Percentiles rank a stretch among this genome's conserved stretches.
Conservation (phyloP, 805 yeast species). For the Nakazawaea wickerhamii region DNA sequence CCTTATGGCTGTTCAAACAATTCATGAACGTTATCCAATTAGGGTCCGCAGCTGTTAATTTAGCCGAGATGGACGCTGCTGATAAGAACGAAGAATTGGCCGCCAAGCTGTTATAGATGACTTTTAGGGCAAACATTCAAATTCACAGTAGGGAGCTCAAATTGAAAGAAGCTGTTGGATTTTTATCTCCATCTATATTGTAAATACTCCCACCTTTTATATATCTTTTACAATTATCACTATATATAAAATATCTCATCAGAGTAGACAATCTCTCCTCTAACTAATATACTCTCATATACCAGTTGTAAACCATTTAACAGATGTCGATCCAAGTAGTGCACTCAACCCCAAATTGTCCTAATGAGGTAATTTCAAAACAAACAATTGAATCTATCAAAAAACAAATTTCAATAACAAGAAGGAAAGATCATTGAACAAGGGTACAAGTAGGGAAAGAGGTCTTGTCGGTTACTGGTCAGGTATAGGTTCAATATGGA, state of each 20-base stretch:
- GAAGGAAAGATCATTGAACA: not conserved
- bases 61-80: conserved; percentile 74
- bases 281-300: too few relatives aligned
- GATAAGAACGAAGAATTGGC: conserved; percentile 28
- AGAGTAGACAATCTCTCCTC: too few relatives aligned
- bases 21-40: conserved; percentile 83
- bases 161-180: too few relatives aligned
- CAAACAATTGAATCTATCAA: not conserved
- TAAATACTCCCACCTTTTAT: not conserved
- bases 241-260: too few relatives aligned
- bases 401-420: not conserved
- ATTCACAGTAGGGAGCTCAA: not conserved
- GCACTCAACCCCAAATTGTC: not conserved
- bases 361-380: not conserved
- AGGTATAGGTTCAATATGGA: too few relatives aligned
- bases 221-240: too few relatives aligned
- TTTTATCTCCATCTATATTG: not conserved
- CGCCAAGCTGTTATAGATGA: not conserved
- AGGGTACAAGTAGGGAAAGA: too few relatives aligned
- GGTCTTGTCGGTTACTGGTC: too few relatives aligned
- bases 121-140: too few relatives aligned
- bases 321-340: too few relatives aligned
- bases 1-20: conserved; percentile 90
- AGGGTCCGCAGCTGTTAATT: conserved; percentile 72
- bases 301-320: too few relatives aligned